Base-by-base conservation (phyloP, 2,329 filamentous ascomycete genomes). In the Fusarium falciforme region DNA sequence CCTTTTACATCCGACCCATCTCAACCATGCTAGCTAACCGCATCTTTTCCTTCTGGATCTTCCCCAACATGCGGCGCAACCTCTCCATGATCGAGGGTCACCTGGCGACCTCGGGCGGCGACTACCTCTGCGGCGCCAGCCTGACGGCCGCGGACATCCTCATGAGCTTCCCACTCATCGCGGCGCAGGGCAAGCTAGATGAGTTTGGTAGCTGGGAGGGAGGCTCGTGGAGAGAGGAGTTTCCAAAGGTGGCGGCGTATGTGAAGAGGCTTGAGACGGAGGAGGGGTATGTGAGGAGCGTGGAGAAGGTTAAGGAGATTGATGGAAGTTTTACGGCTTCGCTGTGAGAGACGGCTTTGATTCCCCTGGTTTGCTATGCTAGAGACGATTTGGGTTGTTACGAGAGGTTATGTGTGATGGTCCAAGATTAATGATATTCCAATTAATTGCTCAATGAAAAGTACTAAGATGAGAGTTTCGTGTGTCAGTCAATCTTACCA, bases 141-240 rank as follows among this genome's bases (percentile, higher is more conserved):
- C 82, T 90, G 61, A 87, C 87, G 3, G 85, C 87, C 1, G 88
- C 87, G 8, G 88, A 89, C 70, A 86, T 90, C 66, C 79, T 89
- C 62, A 80, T 89, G 75, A 88, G 87, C 79, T 90, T 87, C 80
- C 85, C 84, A 16, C 80, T 90, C 64, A 83, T 90, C 59, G 83
- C 83, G 11, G 83, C 83, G 38, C 82, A 83, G 73, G 75, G 79
- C 16, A 80, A 80, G 62, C 80, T 87, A 47, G 80, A 84, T 31
- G 75, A 76, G 0, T 81, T 87, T 68, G 85, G 84, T 9, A 76
- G 74, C 29, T 89, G 84, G 80, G 80, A 85, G 64, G 81, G 78
- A 5, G 84, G 82, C 2, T 82, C 80, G 10, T 85, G 85, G 74
- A 79, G 78, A 68, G 74, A 72, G 5, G 77, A 81, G 58, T 85